A percentile compares a stretch with the other conserved stretches of the same genome.
Evolutionary conservation across 768 basidiomycete genomes (phyloP).

Genomic region (Pholiota conissans): DNA sequence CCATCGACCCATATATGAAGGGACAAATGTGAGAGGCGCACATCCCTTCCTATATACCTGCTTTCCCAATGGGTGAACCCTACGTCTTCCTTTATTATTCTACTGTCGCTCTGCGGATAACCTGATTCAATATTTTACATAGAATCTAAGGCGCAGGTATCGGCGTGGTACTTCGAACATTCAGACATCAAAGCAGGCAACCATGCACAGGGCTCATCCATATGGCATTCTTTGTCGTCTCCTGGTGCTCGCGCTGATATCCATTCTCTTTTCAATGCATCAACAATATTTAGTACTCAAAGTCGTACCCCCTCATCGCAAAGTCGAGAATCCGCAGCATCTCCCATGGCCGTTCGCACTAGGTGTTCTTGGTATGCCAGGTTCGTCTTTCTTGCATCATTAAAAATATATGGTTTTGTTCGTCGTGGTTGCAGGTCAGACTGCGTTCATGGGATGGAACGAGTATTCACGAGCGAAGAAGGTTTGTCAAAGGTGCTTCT

Average conservation of each 20-base stretch:
- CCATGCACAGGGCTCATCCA: slow-evolving; percentile 33
- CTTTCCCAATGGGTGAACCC: slow-evolving; percentile 36
- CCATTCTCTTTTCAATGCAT: slow-evolving; percentile 27
- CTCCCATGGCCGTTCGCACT: slow-evolving; percentile 50
- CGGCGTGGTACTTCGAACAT: slow-evolving; percentile 41
- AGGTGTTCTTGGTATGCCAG: slow-evolving; percentile 56
- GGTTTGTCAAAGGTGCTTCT: slow-evolving; percentile 17
- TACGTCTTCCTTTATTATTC: slow-evolving; percentile 17
- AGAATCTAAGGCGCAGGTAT: slow-evolving; percentile 36
- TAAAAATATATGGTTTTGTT: neutral
- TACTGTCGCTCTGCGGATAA: neutral
- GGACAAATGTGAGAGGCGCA: slow-evolving; percentile 35
- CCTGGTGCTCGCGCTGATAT: neutral
- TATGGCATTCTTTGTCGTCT: slow-evolving; percentile 2
- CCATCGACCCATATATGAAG: slow-evolving; percentile 44
- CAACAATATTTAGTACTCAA: slow-evolving; percentile 37
- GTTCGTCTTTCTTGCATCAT: slow-evolving; percentile 19
- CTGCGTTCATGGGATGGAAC: slow-evolving; percentile 41
- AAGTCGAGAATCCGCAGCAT: slow-evolving; percentile 40
- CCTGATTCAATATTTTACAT: too few species aligned
- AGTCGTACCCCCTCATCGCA: slow-evolving; percentile 15
- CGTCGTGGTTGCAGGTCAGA: slow-evolving; percentile 28
- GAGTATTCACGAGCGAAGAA: slow-evolving; percentile 37
- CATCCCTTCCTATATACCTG: slow-evolving; percentile 25
- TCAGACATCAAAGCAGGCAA: slow-evolving; percentile 33